Percentiles rank a stretch among this genome's conserved stretches.
Evolutionary conservation across 345 rosid genomes (phyloP).

Genomic region (Populus simonii): DNA sequence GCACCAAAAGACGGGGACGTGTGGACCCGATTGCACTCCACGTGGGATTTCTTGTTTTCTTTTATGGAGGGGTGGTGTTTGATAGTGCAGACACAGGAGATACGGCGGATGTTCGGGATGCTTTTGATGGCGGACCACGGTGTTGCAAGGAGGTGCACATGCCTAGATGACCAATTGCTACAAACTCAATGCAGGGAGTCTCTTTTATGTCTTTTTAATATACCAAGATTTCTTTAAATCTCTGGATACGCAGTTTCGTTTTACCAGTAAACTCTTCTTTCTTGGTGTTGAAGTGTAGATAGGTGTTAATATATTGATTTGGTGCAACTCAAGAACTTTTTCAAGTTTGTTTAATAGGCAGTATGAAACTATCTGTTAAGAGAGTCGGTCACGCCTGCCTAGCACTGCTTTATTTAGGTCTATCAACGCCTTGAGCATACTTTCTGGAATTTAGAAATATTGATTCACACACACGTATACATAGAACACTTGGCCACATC

Average conservation of each 20-base stretch:
- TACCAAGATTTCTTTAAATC: not conserved
- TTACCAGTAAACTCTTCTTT: constrained; percentile 2
- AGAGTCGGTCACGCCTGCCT: no score
- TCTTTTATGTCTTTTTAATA: not conserved
- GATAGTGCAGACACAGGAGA: constrained; percentile 33
- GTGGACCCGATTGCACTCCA: constrained; percentile 27
- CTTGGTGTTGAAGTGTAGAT: not conserved
- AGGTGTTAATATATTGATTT: constrained; percentile 5
- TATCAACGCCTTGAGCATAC: no score
- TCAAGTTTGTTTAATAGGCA: not conserved
- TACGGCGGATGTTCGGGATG: constrained; percentile 46
- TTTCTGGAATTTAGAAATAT: not conserved
- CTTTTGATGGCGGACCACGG: constrained; percentile 41
- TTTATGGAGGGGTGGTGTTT: not conserved
- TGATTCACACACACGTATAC: not conserved
- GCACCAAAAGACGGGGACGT: constrained; percentile 13
- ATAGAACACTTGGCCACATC: not conserved
- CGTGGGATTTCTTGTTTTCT: constrained; percentile 8
- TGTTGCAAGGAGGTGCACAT: constrained; percentile 40
- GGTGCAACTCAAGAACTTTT: constrained; percentile 32
- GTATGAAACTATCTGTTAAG: not conserved
- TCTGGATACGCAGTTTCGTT: not conserved
- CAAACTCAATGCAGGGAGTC: constrained; percentile 3
- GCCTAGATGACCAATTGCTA: constrained; percentile 16
- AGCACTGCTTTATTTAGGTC: not conserved